phyloP scores from a whole-genome alignment of 495 filamentous ascomycete genomes.

The Hyaloscypha variabilis region DNA sequence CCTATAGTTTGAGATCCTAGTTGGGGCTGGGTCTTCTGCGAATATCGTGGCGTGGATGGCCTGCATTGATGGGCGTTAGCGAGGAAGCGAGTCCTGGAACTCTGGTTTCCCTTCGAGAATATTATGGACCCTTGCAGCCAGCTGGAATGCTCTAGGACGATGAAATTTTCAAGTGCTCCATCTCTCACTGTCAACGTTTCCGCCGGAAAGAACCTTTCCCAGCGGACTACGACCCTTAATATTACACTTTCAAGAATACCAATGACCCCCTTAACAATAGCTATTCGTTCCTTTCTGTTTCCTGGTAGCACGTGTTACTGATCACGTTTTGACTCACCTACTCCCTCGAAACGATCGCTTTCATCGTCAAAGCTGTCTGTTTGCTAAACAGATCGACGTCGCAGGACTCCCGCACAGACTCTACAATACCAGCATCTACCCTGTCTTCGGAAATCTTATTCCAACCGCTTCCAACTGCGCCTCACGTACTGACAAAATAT shows the following conservation, averaged over 20 bases:
- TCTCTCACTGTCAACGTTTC: not conserved
- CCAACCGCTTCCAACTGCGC: not conserved
- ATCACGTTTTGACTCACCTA: slow-evolving; percentile 7
- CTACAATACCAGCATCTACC: not conserved
- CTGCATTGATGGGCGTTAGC: not conserved
- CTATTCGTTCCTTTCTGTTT: not conserved
- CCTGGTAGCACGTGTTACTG: not conserved
- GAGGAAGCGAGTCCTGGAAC: too few relatives aligned
- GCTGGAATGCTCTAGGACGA: too few relatives aligned
- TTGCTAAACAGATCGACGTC: slow-evolving; percentile 15
- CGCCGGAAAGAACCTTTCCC: not conserved
- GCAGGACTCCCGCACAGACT: slow-evolving; percentile 20
- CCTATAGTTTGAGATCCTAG: not conserved
- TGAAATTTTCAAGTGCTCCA: too few relatives aligned
- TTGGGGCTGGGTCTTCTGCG: not conserved
- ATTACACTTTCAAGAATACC: not conserved
- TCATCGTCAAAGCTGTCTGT: not conserved
- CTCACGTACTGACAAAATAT: not conserved
- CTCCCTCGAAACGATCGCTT: not conserved
- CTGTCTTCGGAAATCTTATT: not conserved
- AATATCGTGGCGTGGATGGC: not conserved
- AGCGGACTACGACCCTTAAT: not conserved
- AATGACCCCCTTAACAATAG: not conserved
- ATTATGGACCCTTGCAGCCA: too few relatives aligned
- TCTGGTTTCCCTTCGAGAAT: too few relatives aligned